Evolutionary conservation across 2,329 filamentous ascomycete species (phyloP), one percentile per base, ranked within the genome.

Genomic region (Biscogniauxia sp.): DNA sequence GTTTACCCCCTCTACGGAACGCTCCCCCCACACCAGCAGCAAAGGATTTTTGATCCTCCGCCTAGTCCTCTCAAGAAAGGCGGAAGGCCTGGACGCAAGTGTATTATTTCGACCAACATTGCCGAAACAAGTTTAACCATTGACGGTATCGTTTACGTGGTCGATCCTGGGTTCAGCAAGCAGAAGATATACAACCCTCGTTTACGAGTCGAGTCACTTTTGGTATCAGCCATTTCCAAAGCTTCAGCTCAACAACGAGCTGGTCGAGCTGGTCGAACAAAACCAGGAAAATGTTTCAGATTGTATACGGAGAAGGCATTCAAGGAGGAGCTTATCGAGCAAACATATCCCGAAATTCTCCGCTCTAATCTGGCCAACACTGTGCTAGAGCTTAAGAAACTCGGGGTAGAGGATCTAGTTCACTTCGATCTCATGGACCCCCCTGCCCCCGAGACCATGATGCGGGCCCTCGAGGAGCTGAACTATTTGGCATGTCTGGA

Each of bases 361-460:
- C 88, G 93, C 25, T 98, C 94, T 32, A 99, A 99, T 75, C 81
- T 99, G 66, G 89, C 95, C 62, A 96, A 93, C 70, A 99, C 95
- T 0, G 95, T 99, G 1, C 80, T 99, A 53, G 95, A 99, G 76
- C 80, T 99, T 72, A 98, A 98, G 84, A 98, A 99, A 79, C 88
- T 99, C 49, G 95, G 95, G 52, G 88, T 99, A 26, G 88, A 96
- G 68, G 95, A 99, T 76, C 82, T 99, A 55, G 95, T 99, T 11
- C 95, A 99, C 78, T 99, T 99, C 73, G 96, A 99, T 74, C 84
- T 99, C 54, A 98, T 99, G 94, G 95, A 99, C 70, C 95, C 95
- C 23, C 95, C 95, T 0, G 94, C 96, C 1, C 96, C 95, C 0
- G 96, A 99, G 79, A 99, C 96, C 9, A 88, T 99, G 77, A 99